Percentiles rank a stretch among this genome's conserved stretches.
Conservation (phyloP, 1,284 basidiomycete species). For the Cutaneotrichosporon sp. region DNA sequence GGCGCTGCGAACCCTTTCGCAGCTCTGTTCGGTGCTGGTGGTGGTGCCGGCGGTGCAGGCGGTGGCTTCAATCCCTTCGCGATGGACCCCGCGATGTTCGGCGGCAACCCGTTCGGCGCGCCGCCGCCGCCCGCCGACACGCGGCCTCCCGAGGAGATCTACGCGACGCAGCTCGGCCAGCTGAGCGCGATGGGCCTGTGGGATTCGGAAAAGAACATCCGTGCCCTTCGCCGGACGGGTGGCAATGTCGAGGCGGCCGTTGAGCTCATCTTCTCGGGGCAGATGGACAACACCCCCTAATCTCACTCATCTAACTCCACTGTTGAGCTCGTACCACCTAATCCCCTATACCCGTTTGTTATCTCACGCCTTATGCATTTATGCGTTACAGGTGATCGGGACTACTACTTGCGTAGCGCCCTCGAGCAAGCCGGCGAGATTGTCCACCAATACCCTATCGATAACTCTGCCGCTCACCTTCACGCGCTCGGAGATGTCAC, state of each 20-base stretch:
- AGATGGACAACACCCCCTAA: constrained; percentile 31
- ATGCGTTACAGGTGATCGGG: not conserved
- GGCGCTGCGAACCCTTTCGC: constrained; percentile 23
- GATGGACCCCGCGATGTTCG: constrained; percentile 58
- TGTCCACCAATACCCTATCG: too few species aligned
- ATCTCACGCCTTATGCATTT: not conserved
- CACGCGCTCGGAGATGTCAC: too few species aligned
- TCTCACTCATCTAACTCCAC: not conserved
- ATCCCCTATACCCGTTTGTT: not conserved
- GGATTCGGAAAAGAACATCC: constrained; percentile 83
- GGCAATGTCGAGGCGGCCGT: constrained; percentile 87
- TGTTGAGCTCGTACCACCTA: not conserved
- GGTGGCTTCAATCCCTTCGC: constrained; percentile 35
- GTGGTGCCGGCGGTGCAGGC: constrained; percentile 17
- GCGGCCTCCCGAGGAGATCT: constrained; percentile 79
- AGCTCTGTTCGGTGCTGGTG: constrained; percentile 20
- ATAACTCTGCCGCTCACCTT: too few species aligned
- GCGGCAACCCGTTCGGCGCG: constrained; percentile 36
- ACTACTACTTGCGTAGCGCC: not conserved
- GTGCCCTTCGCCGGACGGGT: constrained; percentile 78
- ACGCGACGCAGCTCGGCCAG: constrained; percentile 70
- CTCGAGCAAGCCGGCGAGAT: not conserved
- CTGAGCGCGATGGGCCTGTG: constrained; percentile 65
- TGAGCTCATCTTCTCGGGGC: constrained; percentile 78
- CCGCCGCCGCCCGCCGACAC: constrained; percentile 57